Conservation (phyloP, 1,139 yeast genomes). For the Sugiyamaella grinbergsii region DNA sequence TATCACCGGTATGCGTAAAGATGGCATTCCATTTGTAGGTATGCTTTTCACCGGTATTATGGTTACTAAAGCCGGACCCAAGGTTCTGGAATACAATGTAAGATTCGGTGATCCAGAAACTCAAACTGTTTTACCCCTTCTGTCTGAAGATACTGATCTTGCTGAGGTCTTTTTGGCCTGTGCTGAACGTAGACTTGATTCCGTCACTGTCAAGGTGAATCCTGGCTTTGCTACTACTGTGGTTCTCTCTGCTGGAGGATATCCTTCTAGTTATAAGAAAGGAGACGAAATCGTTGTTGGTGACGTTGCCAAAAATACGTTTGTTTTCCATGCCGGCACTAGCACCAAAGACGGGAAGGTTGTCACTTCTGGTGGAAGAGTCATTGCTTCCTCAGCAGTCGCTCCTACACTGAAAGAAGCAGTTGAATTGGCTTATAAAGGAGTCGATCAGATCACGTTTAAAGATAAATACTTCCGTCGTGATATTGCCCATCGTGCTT, state of each 20-base stretch:
- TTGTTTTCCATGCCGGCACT: conserved; percentile 96
- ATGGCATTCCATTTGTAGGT: conserved; percentile 95
- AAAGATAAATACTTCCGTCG: conserved; percentile 77
- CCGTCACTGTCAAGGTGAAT: conserved; percentile 67
- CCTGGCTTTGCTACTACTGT: conserved; percentile 82
- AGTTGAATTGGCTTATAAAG: conserved; percentile 81
- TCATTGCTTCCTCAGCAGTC: conserved; percentile 89
- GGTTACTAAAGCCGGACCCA: conserved; percentile 82
- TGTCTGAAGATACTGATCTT: conserved; percentile 80
- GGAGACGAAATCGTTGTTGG: conserved; percentile 79
- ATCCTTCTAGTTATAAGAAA: conserved; percentile 83
- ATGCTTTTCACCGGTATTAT: conserved; percentile 96
- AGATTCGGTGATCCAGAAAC: conserved; percentile 99
- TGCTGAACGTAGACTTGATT: conserved; percentile 91
- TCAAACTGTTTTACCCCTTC: conserved; percentile 88
- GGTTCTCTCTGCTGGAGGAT: conserved; percentile 96
- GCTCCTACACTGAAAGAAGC: conserved; percentile 77
- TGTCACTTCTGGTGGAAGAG: conserved; percentile 94
- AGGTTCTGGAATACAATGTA: conserved; percentile 94
- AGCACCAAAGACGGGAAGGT: conserved; percentile 55
- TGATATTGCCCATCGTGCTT: conserved; percentile 96
- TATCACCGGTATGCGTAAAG: conserved; percentile 94
- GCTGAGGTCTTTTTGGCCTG: conserved; percentile 92
- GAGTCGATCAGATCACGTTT: conserved; percentile 76
- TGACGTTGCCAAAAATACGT: conserved; percentile 52